These are phyloP conservation scores for Xylaria bambusicola DNA, from an alignment of 495 filamentous ascomycete species.

Conservation along the genomic window DNA sequence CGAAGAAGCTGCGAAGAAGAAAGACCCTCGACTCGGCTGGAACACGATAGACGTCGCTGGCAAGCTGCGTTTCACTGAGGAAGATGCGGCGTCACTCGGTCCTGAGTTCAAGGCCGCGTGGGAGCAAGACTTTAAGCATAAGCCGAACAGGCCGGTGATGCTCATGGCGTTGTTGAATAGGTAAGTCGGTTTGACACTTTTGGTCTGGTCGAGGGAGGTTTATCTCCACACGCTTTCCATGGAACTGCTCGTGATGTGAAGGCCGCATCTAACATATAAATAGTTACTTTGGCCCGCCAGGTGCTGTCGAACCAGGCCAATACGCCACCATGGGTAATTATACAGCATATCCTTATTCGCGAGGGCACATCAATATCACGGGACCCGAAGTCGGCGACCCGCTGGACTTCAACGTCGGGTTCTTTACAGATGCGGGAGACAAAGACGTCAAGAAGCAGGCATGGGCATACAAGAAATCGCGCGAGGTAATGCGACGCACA, in stretches of 20 bases:
- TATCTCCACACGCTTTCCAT: neutral
- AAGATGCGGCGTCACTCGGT: constrained; percentile 43
- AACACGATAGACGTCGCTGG: constrained; percentile 48
- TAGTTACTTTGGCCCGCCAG: constrained; percentile 3
- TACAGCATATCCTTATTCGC: constrained; percentile 56
- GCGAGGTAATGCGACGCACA: constrained; percentile 59
- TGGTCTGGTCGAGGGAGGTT: neutral
- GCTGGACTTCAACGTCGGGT: constrained; percentile 45
- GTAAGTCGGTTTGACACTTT: constrained; percentile 30
- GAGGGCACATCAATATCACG: constrained; percentile 59
- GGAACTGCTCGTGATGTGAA: neutral
- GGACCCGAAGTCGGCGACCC: constrained; percentile 34
- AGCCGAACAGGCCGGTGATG: constrained; percentile 41
- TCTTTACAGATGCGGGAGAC: constrained; percentile 44
- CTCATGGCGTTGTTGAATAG: constrained; percentile 31
- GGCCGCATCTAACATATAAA: constrained; percentile 5
- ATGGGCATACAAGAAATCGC: constrained; percentile 57
- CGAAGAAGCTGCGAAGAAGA: constrained; percentile 26
- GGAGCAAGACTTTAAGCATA: constrained; percentile 47
- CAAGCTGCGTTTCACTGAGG: constrained; percentile 46
- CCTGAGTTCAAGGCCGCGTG: constrained; percentile 43
- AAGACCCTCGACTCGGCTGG: constrained; percentile 44
- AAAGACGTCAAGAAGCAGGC: constrained; percentile 47
- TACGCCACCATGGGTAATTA: constrained; percentile 41
- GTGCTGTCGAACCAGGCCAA: constrained; percentile 27